Evolutionary conservation across 768 basidiomycete genomes (phyloP), one percentile per base, ranked within the genome.

Genomic region (Pulveroboletus ravenelii): DNA sequence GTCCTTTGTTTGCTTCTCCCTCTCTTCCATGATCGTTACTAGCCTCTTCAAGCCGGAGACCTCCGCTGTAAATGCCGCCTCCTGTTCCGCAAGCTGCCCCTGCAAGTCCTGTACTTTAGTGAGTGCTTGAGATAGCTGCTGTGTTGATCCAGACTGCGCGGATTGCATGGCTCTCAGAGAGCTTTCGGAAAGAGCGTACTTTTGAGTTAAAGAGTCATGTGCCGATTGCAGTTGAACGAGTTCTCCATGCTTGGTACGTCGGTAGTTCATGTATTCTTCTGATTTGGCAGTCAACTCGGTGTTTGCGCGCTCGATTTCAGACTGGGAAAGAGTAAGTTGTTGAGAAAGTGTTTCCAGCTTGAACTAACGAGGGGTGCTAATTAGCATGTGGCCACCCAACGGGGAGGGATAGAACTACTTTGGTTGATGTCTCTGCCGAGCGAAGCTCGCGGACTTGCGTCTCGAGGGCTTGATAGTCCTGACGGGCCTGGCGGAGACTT

Each of bases 271-370:
- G 58, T 85, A 93, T 59, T 93, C 87, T 51, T 93, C 89, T 6
- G 84, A 80, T 66, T 91, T 87, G 49, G 77, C 66, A 3, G 74
- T 71, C 45, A 93, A 78, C 59, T 93, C 89, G 15, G 73, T 66
- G 56, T 79, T 82, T 20, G 80, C 73, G 41, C 89, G 87, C 49
- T 89, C 79, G 14, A 80, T 79, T 69, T 96, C 93, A 0, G 80
- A 74, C 66, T 86, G 82, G 5, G 89, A 76, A 5, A 93, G 80
- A 52, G 85, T 69, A 7, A 94, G 73, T 68, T 94, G 90, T 69
- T 93, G 90, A 5, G 83, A 75, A 13, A 90, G 76, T 2, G 90
- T 83, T 51, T 93, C 87, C 52, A 93, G 67, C 69, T 89, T 92
- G 77, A 93, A 95, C 87, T 94, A 36, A 43, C 5, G 27, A 25